Percentiles rank a stretch among this genome's conserved stretches.
Evolutionary conservation across 495 filamentous ascomycete species (phyloP).

Genomic region (Haplographium delicatum): DNA sequence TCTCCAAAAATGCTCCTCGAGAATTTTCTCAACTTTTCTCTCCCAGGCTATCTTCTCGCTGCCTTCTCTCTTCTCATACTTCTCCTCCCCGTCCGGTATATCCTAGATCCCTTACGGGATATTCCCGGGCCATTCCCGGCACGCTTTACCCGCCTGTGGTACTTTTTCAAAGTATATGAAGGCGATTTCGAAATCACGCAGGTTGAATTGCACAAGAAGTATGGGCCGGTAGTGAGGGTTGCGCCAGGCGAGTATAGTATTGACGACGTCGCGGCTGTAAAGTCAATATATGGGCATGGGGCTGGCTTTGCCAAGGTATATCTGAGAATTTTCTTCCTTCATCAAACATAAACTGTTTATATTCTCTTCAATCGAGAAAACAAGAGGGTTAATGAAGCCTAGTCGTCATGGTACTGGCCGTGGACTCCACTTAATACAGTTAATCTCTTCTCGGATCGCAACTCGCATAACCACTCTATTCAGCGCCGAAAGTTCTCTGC

Average conservation of each 20-base stretch:
- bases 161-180: slow-evolving; percentile 37
- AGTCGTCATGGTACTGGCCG: slow-evolving; percentile 32
- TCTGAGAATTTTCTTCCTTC: neutral
- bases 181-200: slow-evolving; percentile 43
- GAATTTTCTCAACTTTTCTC: slow-evolving; percentile 1
- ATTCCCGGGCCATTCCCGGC: slow-evolving; percentile 50
- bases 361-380: neutral
- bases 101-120: slow-evolving; percentile 31
- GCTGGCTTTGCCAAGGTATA: slow-evolving; percentile 21
- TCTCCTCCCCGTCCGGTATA: neutral
- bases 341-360: no score
- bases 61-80: neutral
- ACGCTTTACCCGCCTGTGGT: slow-evolving; percentile 53
- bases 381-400: neutral
- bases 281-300: slow-evolving; percentile 19
- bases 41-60: neutral
- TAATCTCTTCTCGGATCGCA: slow-evolving; percentile 29
- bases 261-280: slow-evolving; percentile 30
- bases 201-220: slow-evolving; percentile 42
- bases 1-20: slow-evolving; percentile 10
- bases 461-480: slow-evolving; percentile 24
- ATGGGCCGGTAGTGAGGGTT: slow-evolving; percentile 44
- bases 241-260: slow-evolving; percentile 46
- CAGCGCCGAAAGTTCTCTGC: slow-evolving; percentile 35
- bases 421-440: slow-evolving; percentile 19